phyloP scores from a whole-genome alignment of 208 protist species.

The Leishmania martiniquensis region DNA sequence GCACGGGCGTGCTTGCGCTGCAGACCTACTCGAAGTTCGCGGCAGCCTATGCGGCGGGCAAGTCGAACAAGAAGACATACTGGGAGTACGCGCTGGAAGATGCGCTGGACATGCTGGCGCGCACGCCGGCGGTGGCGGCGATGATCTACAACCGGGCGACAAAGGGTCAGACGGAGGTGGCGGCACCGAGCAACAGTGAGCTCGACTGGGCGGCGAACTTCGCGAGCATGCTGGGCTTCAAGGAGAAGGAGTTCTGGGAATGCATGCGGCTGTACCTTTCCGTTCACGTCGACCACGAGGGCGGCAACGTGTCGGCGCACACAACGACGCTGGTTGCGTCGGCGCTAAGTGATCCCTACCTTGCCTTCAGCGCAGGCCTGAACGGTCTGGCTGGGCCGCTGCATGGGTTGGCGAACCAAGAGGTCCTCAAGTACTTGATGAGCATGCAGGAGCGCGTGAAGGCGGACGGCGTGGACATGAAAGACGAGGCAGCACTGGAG shows the following conservation, averaged over 20 bases:
- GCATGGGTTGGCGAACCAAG: slow-evolving; percentile 98
- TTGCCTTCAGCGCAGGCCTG: slow-evolving; percentile 94
- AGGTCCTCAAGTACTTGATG: slow-evolving; percentile 93
- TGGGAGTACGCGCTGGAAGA: slow-evolving; percentile 97
- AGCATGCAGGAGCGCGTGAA: slow-evolving; percentile 68
- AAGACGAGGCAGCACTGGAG: slow-evolving; percentile 58
- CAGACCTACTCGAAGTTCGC: slow-evolving; percentile 96
- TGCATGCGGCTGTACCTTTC: slow-evolving; percentile 98
- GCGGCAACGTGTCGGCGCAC: slow-evolving; percentile 98
- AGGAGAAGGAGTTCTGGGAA: slow-evolving; percentile 92
- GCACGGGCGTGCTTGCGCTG: slow-evolving; percentile 85
- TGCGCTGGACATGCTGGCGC: slow-evolving; percentile 92
- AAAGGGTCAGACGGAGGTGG: slow-evolving; percentile 53
- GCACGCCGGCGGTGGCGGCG: slow-evolving; percentile 87
- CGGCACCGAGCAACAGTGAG: slow-evolving; percentile 40
- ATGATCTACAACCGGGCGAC: slow-evolving; percentile 92
- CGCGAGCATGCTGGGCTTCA: slow-evolving; percentile 94
- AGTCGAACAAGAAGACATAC: slow-evolving; percentile 94
- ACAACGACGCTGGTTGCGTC: slow-evolving; percentile 97
- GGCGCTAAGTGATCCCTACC: slow-evolving; percentile 98
- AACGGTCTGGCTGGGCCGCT: slow-evolving; percentile 97
- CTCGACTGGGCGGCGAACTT: slow-evolving; percentile 98
- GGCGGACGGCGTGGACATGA: slow-evolving; percentile 46
- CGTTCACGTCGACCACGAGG: slow-evolving; percentile 96
- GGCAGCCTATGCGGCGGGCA: slow-evolving; percentile 86